Conservation (phyloP, 768 basidiomycete genomes). For the Mycena kentingensis region DNA sequence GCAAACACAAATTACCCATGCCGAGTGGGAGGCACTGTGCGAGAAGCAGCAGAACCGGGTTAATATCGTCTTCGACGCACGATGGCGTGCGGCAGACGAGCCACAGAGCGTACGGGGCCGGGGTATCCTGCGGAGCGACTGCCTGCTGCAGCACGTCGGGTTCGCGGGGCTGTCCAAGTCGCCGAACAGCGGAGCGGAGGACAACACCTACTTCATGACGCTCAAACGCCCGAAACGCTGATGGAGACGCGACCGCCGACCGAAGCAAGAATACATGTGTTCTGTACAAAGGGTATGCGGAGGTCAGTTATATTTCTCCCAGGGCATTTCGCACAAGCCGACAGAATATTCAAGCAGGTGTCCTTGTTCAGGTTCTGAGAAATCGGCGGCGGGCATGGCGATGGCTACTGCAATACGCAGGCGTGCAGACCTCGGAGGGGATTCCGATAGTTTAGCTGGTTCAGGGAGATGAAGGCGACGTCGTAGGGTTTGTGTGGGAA, state of each 20-base stretch:
- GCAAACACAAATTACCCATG: conserved; percentile 37
- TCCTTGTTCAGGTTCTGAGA: too few relatives aligned
- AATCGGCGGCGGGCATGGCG: neutral
- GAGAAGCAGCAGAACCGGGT: conserved; percentile 46
- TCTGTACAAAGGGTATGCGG: too few relatives aligned
- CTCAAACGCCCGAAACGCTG: conserved; percentile 36
- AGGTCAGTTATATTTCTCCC: too few relatives aligned
- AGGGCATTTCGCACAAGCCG: neutral
- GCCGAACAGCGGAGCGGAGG: conserved; percentile 33
- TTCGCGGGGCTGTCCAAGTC: conserved; percentile 56
- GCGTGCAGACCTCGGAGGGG: neutral
- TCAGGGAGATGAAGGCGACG: too few relatives aligned
- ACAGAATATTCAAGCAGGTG: neutral
- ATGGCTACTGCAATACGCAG: neutral
- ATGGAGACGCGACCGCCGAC: neutral
- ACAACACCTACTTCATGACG: conserved; percentile 46
- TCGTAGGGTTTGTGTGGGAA: too few relatives aligned
- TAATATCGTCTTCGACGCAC: conserved; percentile 43
- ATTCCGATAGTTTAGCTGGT: too few relatives aligned
- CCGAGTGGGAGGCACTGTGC: conserved; percentile 47
- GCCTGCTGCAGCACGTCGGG: conserved; percentile 46
- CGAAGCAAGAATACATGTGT: neutral
- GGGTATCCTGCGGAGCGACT: conserved; percentile 53
- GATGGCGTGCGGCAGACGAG: conserved; percentile 44
- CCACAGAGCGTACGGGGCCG: conserved; percentile 36